Evolutionary conservation across 2,329 filamentous ascomycete species (phyloP), one percentile per base, ranked within the genome.

Genomic region (Leptographium radiaticola): DNA sequence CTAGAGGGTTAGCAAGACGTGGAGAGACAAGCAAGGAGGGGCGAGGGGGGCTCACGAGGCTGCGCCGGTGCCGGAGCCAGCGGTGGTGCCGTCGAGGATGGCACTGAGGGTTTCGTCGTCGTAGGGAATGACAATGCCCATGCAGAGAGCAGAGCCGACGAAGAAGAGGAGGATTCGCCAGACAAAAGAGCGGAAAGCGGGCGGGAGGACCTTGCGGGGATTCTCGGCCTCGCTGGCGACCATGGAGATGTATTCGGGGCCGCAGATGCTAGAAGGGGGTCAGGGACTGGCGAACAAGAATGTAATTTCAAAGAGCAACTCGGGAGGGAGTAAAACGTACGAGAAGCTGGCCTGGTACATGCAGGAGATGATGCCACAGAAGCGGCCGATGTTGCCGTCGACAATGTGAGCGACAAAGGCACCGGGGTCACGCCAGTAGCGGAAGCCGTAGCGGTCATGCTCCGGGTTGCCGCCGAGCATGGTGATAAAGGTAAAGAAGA

Each of bases 81-180:
- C 72, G 40, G 61, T 59, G 13, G 74, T 70, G 49, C 73, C 74
- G 8, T 71, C 69, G 4, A 73, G 66, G 56, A 80, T 79, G 0
- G 76, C 75, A 15, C 62, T 68, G 56, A 84, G 68, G 18, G 73
- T 75, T 1, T 68, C 57, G 59, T 83, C 78, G 55, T 83, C 75
- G 63, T 79, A 79, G 2, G 83, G 72, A 52, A 85, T 73, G 55
- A 84, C 64, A 53, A 85, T 77, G 5, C 81, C 81, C 20, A 85
- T 75, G 52, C 73, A 75, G 2, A 88, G 70, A 5, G 80, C 79
- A 7, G 81, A 79, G 7, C 84, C 73, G 25, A 86, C 74, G 67
- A 86, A 87, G 67, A 87, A 86, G 1, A 76, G 62, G 1, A 76
- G 80, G 51, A 86, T 71, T 34, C 83, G 78, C 65, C 80, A 83